Conservation (phyloP, 116 monocot species). For the Phalaenopsis hybrid region DNA sequence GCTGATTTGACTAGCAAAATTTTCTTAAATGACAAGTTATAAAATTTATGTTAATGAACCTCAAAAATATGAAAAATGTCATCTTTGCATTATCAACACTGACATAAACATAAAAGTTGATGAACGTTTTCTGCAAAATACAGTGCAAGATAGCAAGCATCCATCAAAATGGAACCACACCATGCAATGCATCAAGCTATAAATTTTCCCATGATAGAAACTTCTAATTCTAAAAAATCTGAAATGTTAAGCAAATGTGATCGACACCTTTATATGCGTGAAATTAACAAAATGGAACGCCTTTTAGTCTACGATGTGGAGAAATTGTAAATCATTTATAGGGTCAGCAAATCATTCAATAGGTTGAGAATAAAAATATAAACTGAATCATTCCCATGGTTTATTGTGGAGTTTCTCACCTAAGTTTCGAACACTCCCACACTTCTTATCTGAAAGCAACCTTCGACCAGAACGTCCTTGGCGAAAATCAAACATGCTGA, state of each 20-base stretch:
- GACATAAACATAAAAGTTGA: not conserved
- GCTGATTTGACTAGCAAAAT: not conserved
- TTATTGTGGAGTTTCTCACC: constrained; percentile 12
- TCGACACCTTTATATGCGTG: no score
- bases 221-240: not conserved
- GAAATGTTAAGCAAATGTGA: not conserved
- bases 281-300: not conserved
- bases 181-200: not conserved
- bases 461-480: constrained; percentile 14
- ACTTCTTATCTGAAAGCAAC: constrained; percentile 17
- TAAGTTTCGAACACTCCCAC: constrained; percentile 4
- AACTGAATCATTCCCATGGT: not conserved
- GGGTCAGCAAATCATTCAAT: not conserved
- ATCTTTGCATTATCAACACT: not conserved
- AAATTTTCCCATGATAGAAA: not conserved
- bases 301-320: not conserved
- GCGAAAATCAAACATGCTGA: constrained; percentile 26
- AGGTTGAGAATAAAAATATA: not conserved
- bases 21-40: not conserved
- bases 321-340: not conserved
- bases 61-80: no score
- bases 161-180: not conserved
- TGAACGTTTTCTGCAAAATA: not conserved
- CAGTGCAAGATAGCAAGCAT: not conserved
- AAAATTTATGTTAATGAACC: no score